Evolutionary conservation across 148 eudicot genomes (phyloP).

Genomic region (Salicornia ramosissima): DNA sequence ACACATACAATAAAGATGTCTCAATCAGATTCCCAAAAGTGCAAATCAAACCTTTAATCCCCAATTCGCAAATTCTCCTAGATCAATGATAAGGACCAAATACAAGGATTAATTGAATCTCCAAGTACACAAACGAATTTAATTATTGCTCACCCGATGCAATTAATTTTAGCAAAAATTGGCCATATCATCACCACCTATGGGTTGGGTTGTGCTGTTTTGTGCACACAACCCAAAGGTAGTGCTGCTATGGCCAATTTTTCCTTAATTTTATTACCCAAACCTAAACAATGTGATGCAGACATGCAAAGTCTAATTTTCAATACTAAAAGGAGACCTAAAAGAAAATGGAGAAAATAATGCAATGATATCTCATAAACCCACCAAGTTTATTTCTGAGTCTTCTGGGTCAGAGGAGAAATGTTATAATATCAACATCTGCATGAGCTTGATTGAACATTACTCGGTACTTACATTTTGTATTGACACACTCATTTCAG

Average conservation of each 20-base stretch:
- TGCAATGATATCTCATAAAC: background rate
- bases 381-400: background rate
- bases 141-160: no score
- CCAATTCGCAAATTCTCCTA: background rate
- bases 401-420: background rate
- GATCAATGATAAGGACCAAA: background rate
- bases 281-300: background rate
- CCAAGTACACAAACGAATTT: no score
- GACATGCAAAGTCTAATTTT: background rate
- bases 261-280: background rate
- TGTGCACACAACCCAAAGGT: no score
- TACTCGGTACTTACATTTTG: no score
- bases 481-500: background rate
- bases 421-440: background rate
- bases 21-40: background rate
- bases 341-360: background rate
- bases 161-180: no score
- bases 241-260: no score
- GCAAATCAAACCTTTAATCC: background rate
- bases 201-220: no score
- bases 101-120: background rate
- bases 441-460: background rate
- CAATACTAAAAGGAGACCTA: background rate
- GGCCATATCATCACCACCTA: no score
- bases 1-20: background rate